Base-by-base conservation (phyloP, 441 rosid genomes). In the Pelargonium citronellum region DNA sequence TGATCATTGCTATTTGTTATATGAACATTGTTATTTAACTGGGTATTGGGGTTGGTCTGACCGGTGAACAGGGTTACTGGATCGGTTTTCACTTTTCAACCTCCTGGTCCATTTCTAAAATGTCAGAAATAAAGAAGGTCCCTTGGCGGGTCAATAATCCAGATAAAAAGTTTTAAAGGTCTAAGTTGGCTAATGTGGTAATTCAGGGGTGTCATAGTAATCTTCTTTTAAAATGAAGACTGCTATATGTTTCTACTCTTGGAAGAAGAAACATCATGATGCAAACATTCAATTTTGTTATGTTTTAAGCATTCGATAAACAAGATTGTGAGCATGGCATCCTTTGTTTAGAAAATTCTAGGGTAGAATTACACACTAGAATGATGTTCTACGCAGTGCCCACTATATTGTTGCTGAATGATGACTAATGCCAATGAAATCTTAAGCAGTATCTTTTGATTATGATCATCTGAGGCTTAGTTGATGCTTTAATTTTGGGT, bases 1-100 rank as follows among this genome's bases (percentile, higher is more conserved):
- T 92, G 67, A 73, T 10, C 13, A 46, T 46, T 12, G 51, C 3
- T 9, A 46, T 46, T 46, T 46, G 5, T 12, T 46, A 8, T 46
- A 46, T 46, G 51, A 2, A 46, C 51, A 46, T 46, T 46, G 10
- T 9, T 46, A 7, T 46, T 12, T 10, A 46, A 8, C 10, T 46
- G 12, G 51, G 51, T 46, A 46, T 12, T 46, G 51, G 37, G 4
- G 37, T 30, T 30, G 37, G 37, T 30, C 37, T 30, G 37, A 30
- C 37, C 4, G 37, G 37, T 30, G 37, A 30, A 30, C 37, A 30
- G 1, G 37, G 37, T 30, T 30, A 30, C 37, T 30, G 37, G 37
- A 30, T 30, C 37, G 0, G 4, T 30, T 30, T 30, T 30, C 37
- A 30, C n/a, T n/a, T n/a, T n/a, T n/a, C n/a, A n/a, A 30, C 37